Percentiles rank a stretch among this genome's conserved stretches.
phyloP scores from a whole-genome alignment of 148 eudicot genomes.

The Salicornia ramosissima region DNA sequence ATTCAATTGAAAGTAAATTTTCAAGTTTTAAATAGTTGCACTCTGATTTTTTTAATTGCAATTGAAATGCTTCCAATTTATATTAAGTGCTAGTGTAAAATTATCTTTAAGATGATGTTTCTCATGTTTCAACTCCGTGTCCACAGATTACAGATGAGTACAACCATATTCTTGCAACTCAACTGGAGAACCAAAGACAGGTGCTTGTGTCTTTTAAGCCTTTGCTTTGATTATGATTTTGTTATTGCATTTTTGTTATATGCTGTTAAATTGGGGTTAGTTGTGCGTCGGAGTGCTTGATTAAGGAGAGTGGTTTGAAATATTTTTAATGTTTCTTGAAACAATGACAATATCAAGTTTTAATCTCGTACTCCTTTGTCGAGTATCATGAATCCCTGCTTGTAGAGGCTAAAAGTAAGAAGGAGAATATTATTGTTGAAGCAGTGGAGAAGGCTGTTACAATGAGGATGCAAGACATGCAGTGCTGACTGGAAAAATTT shows the following conservation, averaged over 20 bases:
- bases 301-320: background rate
- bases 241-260: background rate
- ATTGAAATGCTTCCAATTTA: background rate
- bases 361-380: constrained; percentile 13
- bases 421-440: constrained; percentile 41
- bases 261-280: background rate
- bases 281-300: constrained; percentile 6
- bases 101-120: constrained; percentile 4
- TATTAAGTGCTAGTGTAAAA: background rate
- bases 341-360: background rate
- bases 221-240: constrained; percentile 3
- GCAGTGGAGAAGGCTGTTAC: constrained; percentile 57
- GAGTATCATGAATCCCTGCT: constrained; percentile 83
- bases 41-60: background rate
- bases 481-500: constrained; percentile 41
- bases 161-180: constrained; percentile 83
- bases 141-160: constrained; percentile 77
- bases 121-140: background rate
- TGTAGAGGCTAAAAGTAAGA: constrained; percentile 57
- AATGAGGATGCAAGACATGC: constrained; percentile 52
- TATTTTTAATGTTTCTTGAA: background rate
- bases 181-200: constrained; percentile 86
- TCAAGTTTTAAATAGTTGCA: background rate
- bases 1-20: background rate
- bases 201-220: constrained; percentile 32